Conservation (phyloP, 495 filamentous ascomycete genomes). For the Penicillium malachiteum region DNA sequence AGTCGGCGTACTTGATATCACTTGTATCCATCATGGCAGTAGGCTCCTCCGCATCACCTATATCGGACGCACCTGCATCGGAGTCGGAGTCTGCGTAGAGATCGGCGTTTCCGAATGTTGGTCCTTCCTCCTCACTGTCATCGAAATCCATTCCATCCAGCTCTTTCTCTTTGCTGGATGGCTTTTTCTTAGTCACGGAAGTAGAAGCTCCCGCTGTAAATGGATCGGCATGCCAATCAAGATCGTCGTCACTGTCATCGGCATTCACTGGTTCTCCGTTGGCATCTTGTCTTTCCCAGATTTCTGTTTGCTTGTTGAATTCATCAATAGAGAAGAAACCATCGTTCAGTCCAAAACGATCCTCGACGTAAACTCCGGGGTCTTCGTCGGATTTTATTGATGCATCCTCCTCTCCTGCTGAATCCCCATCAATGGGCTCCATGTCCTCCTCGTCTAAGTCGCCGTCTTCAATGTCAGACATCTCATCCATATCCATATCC, state of each 20-base stretch:
- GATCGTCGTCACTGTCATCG: constrained; percentile 71
- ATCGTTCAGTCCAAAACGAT: constrained; percentile 76
- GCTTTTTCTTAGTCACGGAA: constrained; percentile 10
- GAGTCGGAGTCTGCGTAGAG: constrained; percentile 59
- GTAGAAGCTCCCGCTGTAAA: constrained; percentile 31
- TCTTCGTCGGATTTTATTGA: constrained; percentile 27
- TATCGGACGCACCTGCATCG: constrained; percentile 49
- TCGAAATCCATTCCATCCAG: constrained; percentile 38
- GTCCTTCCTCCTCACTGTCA: constrained; percentile 68
- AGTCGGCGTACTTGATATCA: constrained; percentile 82
- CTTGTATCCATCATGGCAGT: constrained; percentile 69
- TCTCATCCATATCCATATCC: constrained; percentile 33
- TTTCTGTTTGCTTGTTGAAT: constrained; percentile 90
- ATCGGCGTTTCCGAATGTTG: constrained; percentile 71
- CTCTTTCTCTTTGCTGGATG: constrained; percentile 13
- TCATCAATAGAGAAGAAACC: constrained; percentile 98
- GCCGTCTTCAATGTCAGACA: constrained; percentile 16
- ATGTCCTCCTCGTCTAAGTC: constrained; percentile 22
- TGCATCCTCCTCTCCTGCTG: constrained; percentile 18
- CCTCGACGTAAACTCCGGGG: constrained; percentile 50
- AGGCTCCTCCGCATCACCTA: constrained; percentile 41
- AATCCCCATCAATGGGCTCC: constrained; percentile 17
- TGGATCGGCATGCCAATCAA: constrained; percentile 82
- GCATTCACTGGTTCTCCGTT: constrained; percentile 62
- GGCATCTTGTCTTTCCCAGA: constrained; percentile 78